phyloP scores from a whole-genome alignment of 208 protist genomes.

The Strigomonas culicis region DNA sequence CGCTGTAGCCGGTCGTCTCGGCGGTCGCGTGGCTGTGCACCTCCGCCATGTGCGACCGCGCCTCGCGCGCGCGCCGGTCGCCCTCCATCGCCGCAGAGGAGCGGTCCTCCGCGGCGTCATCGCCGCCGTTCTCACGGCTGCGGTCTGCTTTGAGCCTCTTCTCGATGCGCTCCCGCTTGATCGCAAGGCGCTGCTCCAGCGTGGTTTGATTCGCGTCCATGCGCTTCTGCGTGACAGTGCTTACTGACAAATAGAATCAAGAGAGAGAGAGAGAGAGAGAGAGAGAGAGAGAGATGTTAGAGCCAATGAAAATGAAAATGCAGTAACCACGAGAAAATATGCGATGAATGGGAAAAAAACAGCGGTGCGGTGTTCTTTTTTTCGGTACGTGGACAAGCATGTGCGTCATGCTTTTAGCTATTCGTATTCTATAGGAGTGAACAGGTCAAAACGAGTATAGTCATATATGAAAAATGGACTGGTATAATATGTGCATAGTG shows the following conservation, averaged over 20 bases:
- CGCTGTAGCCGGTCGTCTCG: conserved; percentile 57
- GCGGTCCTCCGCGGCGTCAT: conserved; percentile 6
- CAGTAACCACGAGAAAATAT: not conserved
- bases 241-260: not conserved
- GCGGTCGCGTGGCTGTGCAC: conserved; percentile 34
- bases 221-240: not conserved
- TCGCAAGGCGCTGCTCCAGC: conserved; percentile 7
- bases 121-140: conserved; percentile 7
- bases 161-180: conserved; percentile 6
- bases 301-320: not conserved
- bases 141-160: conserved; percentile 5
- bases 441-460: no score
- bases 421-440: no score
- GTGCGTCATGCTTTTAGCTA: no score
- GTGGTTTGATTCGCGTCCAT: conserved; percentile 7
- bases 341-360: not conserved
- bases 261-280: conserved; percentile 7
- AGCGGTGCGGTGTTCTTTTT: not conserved
- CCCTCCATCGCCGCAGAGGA: conserved; percentile 17
- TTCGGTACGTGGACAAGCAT: not conserved
- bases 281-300: not conserved
- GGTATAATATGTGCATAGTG: no score
- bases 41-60: conserved; percentile 38
- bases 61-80: conserved; percentile 39
- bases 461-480: no score